Percentiles rank a stretch among this genome's conserved stretches.
These are phyloP conservation scores for Pseudocercospora cruenta DNA, from an alignment of 2,329 filamentous ascomycete genomes.

Conservation along the genomic window DNA sequence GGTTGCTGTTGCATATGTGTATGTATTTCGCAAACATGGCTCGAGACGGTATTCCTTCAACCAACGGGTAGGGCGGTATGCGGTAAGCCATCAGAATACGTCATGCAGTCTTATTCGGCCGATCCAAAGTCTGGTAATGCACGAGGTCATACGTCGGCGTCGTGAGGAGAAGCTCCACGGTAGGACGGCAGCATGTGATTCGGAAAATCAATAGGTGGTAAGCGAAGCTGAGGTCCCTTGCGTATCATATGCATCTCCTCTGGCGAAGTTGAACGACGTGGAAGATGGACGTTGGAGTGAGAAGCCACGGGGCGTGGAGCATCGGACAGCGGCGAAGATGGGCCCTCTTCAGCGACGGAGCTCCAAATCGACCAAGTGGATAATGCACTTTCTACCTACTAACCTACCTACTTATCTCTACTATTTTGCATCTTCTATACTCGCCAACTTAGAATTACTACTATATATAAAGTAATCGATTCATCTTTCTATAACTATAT, in stretches of 20 bases:
- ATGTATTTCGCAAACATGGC: neutral
- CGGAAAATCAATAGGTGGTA: neutral
- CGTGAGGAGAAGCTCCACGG: constrained; percentile 5
- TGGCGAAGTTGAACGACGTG: neutral
- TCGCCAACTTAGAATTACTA: no score
- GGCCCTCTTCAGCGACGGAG: neutral
- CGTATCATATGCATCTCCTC: neutral
- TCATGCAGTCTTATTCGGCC: constrained; percentile 3
- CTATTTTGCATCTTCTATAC: no score
- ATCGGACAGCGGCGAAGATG: no score
- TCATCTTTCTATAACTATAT: no score
- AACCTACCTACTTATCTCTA: no score
- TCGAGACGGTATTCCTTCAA: neutral
- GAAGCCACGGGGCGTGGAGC: no score
- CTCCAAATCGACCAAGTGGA: no score
- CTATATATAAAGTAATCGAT: no score
- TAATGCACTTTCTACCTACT: no score
- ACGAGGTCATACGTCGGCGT: constrained; percentile 10
- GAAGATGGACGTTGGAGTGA: neutral
- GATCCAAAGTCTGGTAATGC: constrained; percentile 4
- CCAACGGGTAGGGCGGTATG: neutral
- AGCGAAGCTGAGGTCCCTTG: neutral
- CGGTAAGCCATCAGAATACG: neutral
- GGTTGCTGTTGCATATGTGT: neutral
- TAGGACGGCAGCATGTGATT: constrained; percentile 6